phyloP scores from a whole-genome alignment of 306 rosid species.

The Fagus sylvatica region DNA sequence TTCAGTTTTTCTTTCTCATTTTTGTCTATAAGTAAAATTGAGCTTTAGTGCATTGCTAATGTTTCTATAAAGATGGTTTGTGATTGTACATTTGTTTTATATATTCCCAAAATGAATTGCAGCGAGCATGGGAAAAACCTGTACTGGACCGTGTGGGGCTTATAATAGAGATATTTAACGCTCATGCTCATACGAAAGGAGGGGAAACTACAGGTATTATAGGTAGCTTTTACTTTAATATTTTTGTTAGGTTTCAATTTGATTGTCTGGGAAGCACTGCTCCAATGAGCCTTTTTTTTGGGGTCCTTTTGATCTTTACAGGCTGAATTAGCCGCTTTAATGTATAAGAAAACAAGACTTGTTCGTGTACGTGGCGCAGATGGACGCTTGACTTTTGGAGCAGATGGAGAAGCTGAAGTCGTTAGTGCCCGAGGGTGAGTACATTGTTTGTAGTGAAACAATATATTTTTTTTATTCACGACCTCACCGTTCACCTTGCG shows the following conservation, averaged over 20 bases:
- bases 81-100: not conserved
- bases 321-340: conserved; percentile 94
- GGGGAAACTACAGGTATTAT: conserved; percentile 76
- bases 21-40: conserved; percentile 13
- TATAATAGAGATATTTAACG: conserved; percentile 94
- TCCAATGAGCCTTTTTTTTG: conserved; percentile 4
- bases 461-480: not conserved
- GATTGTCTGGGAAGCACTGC: conserved; percentile 7
- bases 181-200: conserved; percentile 87
- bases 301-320: conserved; percentile 24
- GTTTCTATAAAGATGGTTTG: not conserved
- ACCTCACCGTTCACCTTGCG: too few relatives aligned
- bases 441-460: conserved; percentile 14
- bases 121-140: conserved; percentile 71
- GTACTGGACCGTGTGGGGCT: conserved; percentile 91
- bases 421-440: conserved; percentile 91
- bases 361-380: conserved; percentile 63
- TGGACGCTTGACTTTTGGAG: conserved; percentile 82
- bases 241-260: conserved; percentile 13
- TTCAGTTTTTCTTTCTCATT: not conserved
- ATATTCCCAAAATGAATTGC: conserved; percentile 15
- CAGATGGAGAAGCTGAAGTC: conserved; percentile 79
- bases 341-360: conserved; percentile 83
- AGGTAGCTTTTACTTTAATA: conserved; percentile 1
- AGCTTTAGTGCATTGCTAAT: conserved; percentile 13